phyloP scores from a whole-genome alignment of 1,284 basidiomycete species.

The Fomitiporia mediterranea region DNA sequence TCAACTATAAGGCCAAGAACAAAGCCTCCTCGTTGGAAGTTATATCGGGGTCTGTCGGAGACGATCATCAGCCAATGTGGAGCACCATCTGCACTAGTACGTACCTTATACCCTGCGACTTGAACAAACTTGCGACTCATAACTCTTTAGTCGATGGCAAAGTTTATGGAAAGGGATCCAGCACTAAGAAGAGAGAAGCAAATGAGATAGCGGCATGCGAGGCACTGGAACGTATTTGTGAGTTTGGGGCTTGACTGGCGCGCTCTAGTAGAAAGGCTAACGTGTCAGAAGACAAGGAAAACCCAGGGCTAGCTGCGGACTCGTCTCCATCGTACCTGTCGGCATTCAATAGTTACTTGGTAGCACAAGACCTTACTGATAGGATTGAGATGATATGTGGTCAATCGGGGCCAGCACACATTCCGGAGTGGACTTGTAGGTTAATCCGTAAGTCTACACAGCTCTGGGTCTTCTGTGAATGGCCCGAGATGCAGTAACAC shows the following conservation, averaged over 20 bases:
- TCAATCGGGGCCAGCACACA: not conserved
- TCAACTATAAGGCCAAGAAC: constrained; percentile 1
- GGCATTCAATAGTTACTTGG: constrained; percentile 7
- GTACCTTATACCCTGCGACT: not conserved
- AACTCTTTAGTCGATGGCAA: constrained; percentile 9
- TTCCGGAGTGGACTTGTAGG: not conserved
- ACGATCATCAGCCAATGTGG: constrained; percentile 1
- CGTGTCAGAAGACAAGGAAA: not conserved
- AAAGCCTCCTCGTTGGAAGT: not conserved
- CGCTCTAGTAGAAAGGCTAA: no score
- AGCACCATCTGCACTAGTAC: not conserved
- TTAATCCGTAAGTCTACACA: not conserved
- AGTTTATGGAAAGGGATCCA: not conserved
- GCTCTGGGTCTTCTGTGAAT: no score
- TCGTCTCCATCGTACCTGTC: not conserved
- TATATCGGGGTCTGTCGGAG: not conserved
- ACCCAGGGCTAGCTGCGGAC: not conserved
- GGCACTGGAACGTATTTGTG: not conserved
- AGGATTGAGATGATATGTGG: not conserved
- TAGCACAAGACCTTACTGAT: not conserved
- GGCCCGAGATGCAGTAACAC: not conserved
- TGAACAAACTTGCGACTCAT: no score
- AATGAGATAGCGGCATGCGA: constrained; percentile 9
- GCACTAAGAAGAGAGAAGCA: constrained; percentile 5
- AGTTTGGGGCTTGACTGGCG: not conserved